phyloP scores from a whole-genome alignment of 495 filamentous ascomycete species.

The Penicillium coffeae region DNA sequence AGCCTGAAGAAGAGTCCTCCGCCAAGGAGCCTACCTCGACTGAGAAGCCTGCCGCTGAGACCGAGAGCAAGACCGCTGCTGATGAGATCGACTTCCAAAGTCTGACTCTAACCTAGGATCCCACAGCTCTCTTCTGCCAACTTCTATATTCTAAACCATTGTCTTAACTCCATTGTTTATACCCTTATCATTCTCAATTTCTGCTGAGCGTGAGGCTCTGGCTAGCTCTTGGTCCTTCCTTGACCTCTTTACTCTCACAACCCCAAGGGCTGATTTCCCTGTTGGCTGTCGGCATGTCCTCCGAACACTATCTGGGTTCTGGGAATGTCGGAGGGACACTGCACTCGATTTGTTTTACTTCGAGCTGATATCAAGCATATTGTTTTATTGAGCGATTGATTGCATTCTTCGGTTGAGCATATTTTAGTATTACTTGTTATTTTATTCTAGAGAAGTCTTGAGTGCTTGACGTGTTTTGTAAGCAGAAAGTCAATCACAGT shows the following conservation, averaged over 20 bases:
- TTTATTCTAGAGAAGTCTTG: neutral
- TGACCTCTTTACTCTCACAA: no score
- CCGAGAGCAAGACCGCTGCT: constrained; percentile 14
- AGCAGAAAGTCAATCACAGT: constrained; percentile 7
- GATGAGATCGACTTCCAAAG: constrained; percentile 30
- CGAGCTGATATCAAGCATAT: constrained; percentile 22
- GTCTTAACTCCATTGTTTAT: constrained; percentile 14
- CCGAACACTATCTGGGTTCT: no score
- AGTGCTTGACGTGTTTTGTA: constrained; percentile 1
- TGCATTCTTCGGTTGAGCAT: constrained; percentile 26
- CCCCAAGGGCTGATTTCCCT: neutral
- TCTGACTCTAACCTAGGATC: constrained; percentile 23
- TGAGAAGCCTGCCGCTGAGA: constrained; percentile 8
- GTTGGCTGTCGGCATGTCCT: neutral
- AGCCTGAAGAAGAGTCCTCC: constrained; percentile 5
- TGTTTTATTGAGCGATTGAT: constrained; percentile 25
- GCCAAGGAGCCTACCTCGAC: constrained; percentile 1
- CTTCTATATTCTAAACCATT: constrained; percentile 3
- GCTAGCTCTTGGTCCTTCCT: neutral
- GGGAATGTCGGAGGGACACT: no score
- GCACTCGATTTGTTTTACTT: constrained; percentile 17
- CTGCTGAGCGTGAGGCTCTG: neutral
- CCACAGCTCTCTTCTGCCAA: neutral
- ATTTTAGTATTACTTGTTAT: constrained; percentile 14
- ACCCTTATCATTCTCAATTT: constrained; percentile 5